Percentiles rank a stretch among this genome's conserved stretches.
phyloP scores from a whole-genome alignment of 2,329 filamentous ascomycete genomes.

The Xylaria sp. region DNA sequence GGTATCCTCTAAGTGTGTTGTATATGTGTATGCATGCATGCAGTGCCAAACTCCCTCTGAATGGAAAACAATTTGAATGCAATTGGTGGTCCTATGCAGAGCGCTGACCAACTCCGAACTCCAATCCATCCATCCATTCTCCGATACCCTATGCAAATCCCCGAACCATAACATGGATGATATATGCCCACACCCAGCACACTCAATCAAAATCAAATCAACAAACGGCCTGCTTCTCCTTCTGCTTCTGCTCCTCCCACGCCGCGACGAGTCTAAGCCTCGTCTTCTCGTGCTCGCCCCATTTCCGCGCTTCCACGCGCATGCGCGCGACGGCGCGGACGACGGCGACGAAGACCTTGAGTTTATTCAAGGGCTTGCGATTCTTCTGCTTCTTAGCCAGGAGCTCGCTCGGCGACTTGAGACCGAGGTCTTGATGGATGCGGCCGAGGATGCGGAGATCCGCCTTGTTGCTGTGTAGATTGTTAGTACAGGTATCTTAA shows the following conservation, averaged over 20 bases:
- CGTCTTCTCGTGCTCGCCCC: slow-evolving; percentile 64
- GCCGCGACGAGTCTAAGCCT: slow-evolving; percentile 61
- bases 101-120: not conserved
- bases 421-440: slow-evolving; percentile 74
- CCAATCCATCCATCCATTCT: not conserved
- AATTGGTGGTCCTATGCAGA: not conserved
- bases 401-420: slow-evolving; percentile 50
- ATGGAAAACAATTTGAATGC: slow-evolving; percentile 11
- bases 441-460: slow-evolving; percentile 86
- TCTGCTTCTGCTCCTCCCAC: slow-evolving; percentile 51
- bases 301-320: slow-evolving; percentile 60
- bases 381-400: slow-evolving; percentile 47
- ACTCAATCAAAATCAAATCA: no score
- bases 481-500: slow-evolving; percentile 43
- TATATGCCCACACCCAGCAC: not conserved
- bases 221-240: slow-evolving; percentile 16
- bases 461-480: slow-evolving; percentile 82
- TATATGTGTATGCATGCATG: not conserved
- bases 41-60: slow-evolving; percentile 1
- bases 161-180: not conserved
- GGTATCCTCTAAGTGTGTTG: not conserved
- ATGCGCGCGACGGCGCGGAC: slow-evolving; percentile 65
- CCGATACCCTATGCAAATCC: slow-evolving; percentile 4
- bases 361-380: slow-evolving; percentile 44
- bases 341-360: slow-evolving; percentile 59